Evolutionary conservation across 192 early-diverging fungal genomes (phyloP), one percentile per base, ranked within the genome.

Genomic region (Fimicolochytrium jonesii): DNA sequence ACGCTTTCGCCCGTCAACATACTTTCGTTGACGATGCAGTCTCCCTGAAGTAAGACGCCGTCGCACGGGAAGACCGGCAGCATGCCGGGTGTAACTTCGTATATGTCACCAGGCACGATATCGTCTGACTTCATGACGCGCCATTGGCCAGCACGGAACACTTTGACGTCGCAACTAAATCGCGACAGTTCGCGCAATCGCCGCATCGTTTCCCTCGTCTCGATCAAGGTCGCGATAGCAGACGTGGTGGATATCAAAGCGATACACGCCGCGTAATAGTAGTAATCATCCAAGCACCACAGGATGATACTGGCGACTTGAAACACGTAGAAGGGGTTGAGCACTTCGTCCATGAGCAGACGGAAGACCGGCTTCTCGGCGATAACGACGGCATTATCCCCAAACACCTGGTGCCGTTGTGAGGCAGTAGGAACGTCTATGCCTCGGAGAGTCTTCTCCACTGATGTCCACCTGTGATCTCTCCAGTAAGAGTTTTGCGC

Each of bases 1-100:
- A 97, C 78, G 36, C 90, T 92, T 68, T 99, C 97, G 48, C 97
- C 97, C 0, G 97, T 99, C 13, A 99, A 79, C 93, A 98, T 95
- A 66, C 73, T 89, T 74, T 98, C 97, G 77, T 97, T 98, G 32
- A 97, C 86, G 57, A 99, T 97, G 63, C 94, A 97, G 66, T 93
- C 92, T 34, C 97, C 97, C 25, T 88, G 80, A 11, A 98, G 78
- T 15, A 99, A 78, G 28, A 97, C 75, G 2, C 92, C 91, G 64
- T 99, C 97, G 70, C 94, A 98, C 0, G 97, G 94, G 29, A 95
- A 76, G 26, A 77, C 49, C 17, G 45, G 45, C 44, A 69, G 39
- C 43, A 57, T 46, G 23, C 56, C 67, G 18, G 72, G 53, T 23
- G 64, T 63, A 30, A 79, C 58, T 68, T 97, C 92, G 68, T 96